Percentiles rank a stretch among this genome's conserved stretches.
These are phyloP conservation scores for Aspergillus ustus DNA, from an alignment of 2,329 filamentous ascomycete species.

Conservation along the genomic window DNA sequence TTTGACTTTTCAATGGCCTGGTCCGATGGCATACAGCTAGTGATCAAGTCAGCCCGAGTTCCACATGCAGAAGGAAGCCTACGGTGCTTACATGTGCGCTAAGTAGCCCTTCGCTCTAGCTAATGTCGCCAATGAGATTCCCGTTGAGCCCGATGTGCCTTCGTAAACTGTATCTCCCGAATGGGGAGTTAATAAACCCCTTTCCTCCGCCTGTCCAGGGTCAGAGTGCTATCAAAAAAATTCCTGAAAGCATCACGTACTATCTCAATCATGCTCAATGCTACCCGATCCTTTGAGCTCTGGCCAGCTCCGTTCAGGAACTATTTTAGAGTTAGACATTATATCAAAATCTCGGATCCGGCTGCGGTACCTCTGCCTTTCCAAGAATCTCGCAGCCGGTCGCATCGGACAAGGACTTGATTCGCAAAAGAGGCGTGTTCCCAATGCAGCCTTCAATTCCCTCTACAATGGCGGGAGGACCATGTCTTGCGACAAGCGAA, in stretches of 20 bases:
- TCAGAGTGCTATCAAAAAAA: conserved; percentile 11
- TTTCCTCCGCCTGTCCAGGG: conserved; percentile 69
- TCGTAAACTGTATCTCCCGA: conserved; percentile 96
- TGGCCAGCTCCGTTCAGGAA: conserved; percentile 94
- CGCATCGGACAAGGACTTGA: conserved; percentile 81
- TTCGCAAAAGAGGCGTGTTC: conserved; percentile 85
- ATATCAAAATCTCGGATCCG: background rate
- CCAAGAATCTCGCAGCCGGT: conserved; percentile 89
- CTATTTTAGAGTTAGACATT: conserved; percentile 36
- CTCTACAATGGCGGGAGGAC: conserved; percentile 61
- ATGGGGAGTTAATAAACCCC: conserved; percentile 74
- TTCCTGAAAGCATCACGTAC: conserved; percentile 36
- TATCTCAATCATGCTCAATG: conserved; percentile 80
- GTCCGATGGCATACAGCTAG: conserved; percentile 88
- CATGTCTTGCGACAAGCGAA: conserved; percentile 31
- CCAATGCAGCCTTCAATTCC: conserved; percentile 93
- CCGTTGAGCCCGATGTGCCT: conserved; percentile 94
- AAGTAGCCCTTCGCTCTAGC: conserved; percentile 87
- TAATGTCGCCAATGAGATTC: conserved; percentile 89
- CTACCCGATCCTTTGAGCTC: conserved; percentile 93
- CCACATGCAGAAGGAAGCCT: background rate
- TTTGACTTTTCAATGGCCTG: conserved; percentile 87
- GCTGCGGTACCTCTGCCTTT: conserved; percentile 73
- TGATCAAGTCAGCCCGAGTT: background rate
- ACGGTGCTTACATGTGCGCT: conserved; percentile 72